Evolutionary conservation across 768 basidiomycete genomes (phyloP), one percentile per base, ranked within the genome.

Genomic region (Inosperma sp.): DNA sequence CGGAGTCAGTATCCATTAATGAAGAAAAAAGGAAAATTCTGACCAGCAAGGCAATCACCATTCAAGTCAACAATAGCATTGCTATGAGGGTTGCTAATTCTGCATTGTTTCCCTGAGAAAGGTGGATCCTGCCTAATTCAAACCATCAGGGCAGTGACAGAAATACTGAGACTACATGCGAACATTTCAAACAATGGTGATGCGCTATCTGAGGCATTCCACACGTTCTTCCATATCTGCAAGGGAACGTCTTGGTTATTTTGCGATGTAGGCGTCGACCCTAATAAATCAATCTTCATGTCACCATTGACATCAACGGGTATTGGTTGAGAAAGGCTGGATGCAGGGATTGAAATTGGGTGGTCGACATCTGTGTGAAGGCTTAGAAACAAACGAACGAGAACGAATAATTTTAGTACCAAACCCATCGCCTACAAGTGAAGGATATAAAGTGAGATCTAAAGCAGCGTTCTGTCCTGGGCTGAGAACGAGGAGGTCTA

Each of bases 11-110:
- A 39, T 42, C 25, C 30, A 29, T 44, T 3, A 2, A 22, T 36
- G 35, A 23, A 19, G 45, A 6, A n/a, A 40, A 40, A 30, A 39
- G 5, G 12, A 31, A 27, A 21, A 25, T 12, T n/a, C 52, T 31
- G 53, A 87, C 92, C 92, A 55, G 94, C 92, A 3, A 96, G 75
- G 65, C 96, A 98, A 65, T 99, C 96, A 10, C 96, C 96, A 54
- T 98, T 82, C 31, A 99, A 71, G 61, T 99, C 96, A 4, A 98
- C 79, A 14, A 93, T 86, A 0, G 93, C 94, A 66, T 94, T 96
- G 62, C 88, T 93, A 63, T 98, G 96, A 5, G 95, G 94, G 56
- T 85, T 83, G 9, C 89, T 79, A n/a, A 92, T 65, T 8, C 69
- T 76, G 67, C 96, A 99, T 35, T 83, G 81, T 23, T 73, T 57